Evolutionary conservation across 306 rosid species (phyloP).

Genomic region (Castanospermum australe): DNA sequence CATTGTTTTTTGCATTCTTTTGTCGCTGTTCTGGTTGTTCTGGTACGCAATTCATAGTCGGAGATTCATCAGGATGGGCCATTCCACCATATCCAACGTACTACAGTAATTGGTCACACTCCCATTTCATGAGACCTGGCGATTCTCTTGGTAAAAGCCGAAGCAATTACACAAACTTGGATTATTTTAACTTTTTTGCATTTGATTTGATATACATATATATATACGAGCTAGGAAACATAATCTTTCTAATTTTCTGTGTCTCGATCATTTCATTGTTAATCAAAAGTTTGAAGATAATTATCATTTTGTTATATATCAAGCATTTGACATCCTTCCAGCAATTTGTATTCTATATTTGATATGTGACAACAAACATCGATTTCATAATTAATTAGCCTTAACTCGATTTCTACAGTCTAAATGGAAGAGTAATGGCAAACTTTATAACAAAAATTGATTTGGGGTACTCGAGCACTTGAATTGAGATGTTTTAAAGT

Average conservation of each 20-base stretch:
- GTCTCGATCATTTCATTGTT: not conserved
- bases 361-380: not conserved
- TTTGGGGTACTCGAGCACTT: not conserved
- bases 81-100: constrained; percentile 44
- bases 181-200: not conserved
- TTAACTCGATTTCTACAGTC: too few species aligned
- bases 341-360: not conserved
- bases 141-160: constrained; percentile 38
- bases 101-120: constrained; percentile 37
- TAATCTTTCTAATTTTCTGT: not conserved
- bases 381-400: not conserved
- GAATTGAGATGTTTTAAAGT: not conserved
- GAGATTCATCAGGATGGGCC: constrained; percentile 43
- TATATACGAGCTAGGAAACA: not conserved
- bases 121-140: constrained; percentile 28
- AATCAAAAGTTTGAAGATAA: not conserved
- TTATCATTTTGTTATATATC: not conserved
- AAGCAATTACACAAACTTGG: not conserved
- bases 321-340: not conserved
- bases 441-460: not conserved
- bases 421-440: too few species aligned
- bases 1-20: constrained; percentile 18
- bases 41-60: constrained; percentile 32
- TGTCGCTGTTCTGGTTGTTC: constrained; percentile 39
- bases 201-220: constrained; percentile 18